Base-by-base conservation (phyloP, 2,329 filamentous ascomycete genomes). In the Tympanopsis confertula region DNA sequence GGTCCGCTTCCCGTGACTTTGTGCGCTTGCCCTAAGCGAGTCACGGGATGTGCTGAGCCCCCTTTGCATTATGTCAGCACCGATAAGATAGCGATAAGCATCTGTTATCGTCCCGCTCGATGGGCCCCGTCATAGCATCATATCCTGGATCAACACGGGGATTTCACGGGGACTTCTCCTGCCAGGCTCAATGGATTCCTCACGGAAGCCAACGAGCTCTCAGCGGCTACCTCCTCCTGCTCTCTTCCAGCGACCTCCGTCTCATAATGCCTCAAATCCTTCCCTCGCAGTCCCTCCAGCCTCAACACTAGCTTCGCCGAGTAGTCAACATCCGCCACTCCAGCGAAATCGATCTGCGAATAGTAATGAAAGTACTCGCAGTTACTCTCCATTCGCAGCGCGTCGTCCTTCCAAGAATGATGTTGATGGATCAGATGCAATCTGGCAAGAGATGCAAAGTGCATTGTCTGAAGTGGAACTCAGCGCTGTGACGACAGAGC, bases 391-490 rank as follows among this genome's bases (percentile, higher is more conserved):
- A 10, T 33, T 33, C 17, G 15, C 7, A 7, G 10, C 30, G 12
- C 30, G 30, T 15, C 7, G 10, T 10, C 30, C 10, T 12, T 33
- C 30, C 10, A 33, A 33, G 15, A 15, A 15, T 17, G 30, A 33
- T 12, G 30, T 33, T 7, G 30, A 33, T 33, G 7, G 30, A 10
- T 33, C 30, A 13, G 30, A 33, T 13, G 30, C 30, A 7, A 33
- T 33, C 12, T 33, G 30, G 30, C 30, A 33, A 15, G 30, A 33
- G 15, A 33, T 33, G 30, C 30, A 33, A 33, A 33, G 15, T 33
- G 30, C 30, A 10, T 15, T 33, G 7, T 33, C 30, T 7, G 30
- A 33, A 15, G 30, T 33, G 10, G 30, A 33, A 18, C 15, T 33
- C 7, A 33, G 30, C 17, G 30, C 30, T 13, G 30, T 33, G 30